A percentile compares a stretch with the other conserved stretches of the same genome.
Conservation (phyloP, 257 asterid species). For the Forsythia viridissima region DNA sequence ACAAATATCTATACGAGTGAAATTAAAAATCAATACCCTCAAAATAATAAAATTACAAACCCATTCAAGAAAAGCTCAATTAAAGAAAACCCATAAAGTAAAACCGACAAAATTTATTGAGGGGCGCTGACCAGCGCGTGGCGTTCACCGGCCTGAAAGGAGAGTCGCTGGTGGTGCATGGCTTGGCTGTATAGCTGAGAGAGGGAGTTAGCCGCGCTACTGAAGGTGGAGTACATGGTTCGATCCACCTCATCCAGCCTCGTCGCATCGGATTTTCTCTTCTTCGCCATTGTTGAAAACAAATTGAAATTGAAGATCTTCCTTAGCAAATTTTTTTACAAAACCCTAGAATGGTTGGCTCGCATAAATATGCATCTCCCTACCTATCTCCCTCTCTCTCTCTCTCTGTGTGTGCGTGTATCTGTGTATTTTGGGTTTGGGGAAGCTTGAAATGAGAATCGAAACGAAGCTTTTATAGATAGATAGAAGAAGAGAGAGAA, state of each 20-base stretch:
- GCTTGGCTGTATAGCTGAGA: slow-evolving; percentile 92
- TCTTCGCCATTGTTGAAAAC: slow-evolving; percentile 63
- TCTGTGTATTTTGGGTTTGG: background rate
- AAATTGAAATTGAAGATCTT: background rate
- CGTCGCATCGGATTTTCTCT: slow-evolving; percentile 84
- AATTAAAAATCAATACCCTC: background rate
- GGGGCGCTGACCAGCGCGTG: slow-evolving; percentile 60
- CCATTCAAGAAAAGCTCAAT: background rate
- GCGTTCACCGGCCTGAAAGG: slow-evolving; percentile 93
- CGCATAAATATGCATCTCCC: background rate
- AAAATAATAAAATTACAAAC: background rate
- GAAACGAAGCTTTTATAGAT: background rate
- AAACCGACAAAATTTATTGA: background rate
- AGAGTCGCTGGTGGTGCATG: slow-evolving; percentile 83
- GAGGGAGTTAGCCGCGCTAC: slow-evolving; percentile 90
- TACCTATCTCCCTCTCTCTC: background rate
- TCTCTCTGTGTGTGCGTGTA: background rate
- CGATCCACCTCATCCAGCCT: slow-evolving; percentile 97
- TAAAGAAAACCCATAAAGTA: background rate
- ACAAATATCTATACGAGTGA: background rate
- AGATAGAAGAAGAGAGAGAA: background rate
- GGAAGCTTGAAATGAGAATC: background rate
- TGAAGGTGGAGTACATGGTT: slow-evolving; percentile 78
- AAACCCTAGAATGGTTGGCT: slow-evolving; percentile 42
- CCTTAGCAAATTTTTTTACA: background rate